A percentile compares a stretch with the other conserved stretches of the same genome.
phyloP scores from a whole-genome alignment of 139 green algal genomes.

The Mesotaenium endlicherianum region DNA sequence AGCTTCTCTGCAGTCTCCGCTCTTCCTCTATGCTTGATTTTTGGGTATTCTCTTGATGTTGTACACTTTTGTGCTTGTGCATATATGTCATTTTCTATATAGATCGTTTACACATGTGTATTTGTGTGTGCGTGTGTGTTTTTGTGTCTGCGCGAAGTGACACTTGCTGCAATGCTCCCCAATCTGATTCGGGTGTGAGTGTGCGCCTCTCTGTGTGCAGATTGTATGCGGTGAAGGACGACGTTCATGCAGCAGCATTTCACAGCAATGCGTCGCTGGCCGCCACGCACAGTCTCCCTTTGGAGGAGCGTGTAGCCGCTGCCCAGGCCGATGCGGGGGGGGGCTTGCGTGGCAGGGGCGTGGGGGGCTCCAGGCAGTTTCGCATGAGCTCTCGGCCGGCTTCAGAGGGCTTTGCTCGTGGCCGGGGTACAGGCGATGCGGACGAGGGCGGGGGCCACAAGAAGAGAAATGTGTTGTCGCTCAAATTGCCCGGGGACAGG shows the following conservation, averaged over 20 bases:
- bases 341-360: not conserved
- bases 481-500: not conserved
- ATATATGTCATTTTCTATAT: too few relatives aligned
- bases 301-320: slow-evolving; percentile 36
- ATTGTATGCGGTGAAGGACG: slow-evolving; percentile 24
- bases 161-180: not conserved
- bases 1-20: not conserved
- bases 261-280: not conserved
- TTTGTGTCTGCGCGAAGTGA: not conserved
- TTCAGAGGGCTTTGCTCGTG: not conserved
- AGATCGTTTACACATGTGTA: too few relatives aligned
- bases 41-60: not conserved
- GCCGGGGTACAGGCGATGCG: not conserved
- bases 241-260: slow-evolving; percentile 32
- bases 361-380: not conserved
- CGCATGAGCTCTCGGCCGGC: not conserved
- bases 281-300: not conserved
- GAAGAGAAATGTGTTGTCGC: not conserved
- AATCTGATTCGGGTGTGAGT: not conserved
- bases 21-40: not conserved
- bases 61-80: too few relatives aligned
- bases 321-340: not conserved
- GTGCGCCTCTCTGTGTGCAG: slow-evolving; percentile 10
- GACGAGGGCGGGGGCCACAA: not conserved
- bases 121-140: too few relatives aligned